Percentiles rank a stretch among this genome's conserved stretches.
Evolutionary conservation across 768 basidiomycete genomes (phyloP).

Genomic region (Pisolithus sp.): DNA sequence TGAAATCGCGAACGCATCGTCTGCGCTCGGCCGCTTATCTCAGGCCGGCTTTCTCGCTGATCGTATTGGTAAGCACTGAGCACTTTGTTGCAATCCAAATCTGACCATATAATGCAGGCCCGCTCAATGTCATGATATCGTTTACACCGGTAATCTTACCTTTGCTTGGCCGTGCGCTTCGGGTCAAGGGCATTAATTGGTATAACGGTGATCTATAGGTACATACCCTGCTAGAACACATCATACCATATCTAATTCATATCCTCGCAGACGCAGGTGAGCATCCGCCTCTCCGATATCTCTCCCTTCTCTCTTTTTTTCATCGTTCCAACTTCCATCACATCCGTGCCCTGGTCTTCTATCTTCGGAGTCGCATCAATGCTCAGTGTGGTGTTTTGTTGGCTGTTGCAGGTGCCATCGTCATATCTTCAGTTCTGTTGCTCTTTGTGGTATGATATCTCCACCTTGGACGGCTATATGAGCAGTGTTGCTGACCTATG

Average conservation of each 20-base stretch:
- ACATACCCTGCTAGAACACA: slow-evolving; percentile 8
- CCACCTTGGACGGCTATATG: too few species aligned
- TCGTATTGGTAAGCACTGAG: slow-evolving; percentile 33
- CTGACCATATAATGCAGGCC: slow-evolving; percentile 33
- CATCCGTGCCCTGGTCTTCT: too few species aligned
- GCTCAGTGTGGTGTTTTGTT: too few species aligned
- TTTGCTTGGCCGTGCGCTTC: slow-evolving; percentile 65
- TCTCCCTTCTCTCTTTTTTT: too few species aligned
- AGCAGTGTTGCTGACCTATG: too few species aligned
- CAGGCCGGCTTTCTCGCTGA: slow-evolving; percentile 54
- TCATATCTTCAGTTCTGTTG: too few species aligned
- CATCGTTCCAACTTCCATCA: too few species aligned
- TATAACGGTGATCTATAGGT: slow-evolving; percentile 63
- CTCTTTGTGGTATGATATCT: too few species aligned
- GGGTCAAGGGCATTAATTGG: slow-evolving; percentile 40
- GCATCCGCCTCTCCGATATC: too few species aligned
- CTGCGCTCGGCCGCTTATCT: slow-evolving; percentile 52
- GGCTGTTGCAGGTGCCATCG: too few species aligned
- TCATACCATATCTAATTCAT: background rate
- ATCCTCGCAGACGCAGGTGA: too few species aligned
- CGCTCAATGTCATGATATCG: slow-evolving; percentile 63
- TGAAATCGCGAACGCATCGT: slow-evolving; percentile 62
- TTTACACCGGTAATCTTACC: slow-evolving; percentile 56
- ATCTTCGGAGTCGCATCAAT: too few species aligned
- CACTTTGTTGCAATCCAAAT: background rate